phyloP scores from a whole-genome alignment of 352 stramenopile species.

The Phytophthora boehmeriae region DNA sequence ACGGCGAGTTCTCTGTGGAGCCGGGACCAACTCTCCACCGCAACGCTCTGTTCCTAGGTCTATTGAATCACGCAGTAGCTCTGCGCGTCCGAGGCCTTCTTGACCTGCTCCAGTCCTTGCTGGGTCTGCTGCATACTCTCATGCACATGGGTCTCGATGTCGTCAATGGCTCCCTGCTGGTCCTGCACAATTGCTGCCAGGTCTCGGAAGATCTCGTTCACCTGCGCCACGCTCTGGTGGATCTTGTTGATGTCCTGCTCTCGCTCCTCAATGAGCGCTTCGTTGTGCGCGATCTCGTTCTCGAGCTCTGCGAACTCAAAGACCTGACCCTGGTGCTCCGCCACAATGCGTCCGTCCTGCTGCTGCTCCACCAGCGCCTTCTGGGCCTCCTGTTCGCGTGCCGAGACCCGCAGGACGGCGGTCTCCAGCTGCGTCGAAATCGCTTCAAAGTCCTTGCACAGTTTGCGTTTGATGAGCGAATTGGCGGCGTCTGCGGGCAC shows the following conservation, averaged over 20 bases:
- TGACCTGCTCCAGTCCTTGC: conserved; percentile 81
- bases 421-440: conserved; percentile 80
- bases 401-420: conserved; percentile 65
- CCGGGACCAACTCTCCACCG: neutral
- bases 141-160: conserved; percentile 86
- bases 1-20: neutral
- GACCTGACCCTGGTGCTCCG: conserved; percentile 73
- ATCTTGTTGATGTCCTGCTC: conserved; percentile 89
- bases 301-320: conserved; percentile 83
- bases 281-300: conserved; percentile 88
- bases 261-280: conserved; percentile 89
- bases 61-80: conserved; percentile 75
- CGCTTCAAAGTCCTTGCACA: conserved; percentile 82
- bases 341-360: conserved; percentile 58
- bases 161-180: conserved; percentile 85
- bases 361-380: conserved; percentile 48
- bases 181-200: conserved; percentile 86
- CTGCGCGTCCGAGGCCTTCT: conserved; percentile 87
- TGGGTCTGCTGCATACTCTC: conserved; percentile 86
- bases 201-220: conserved; percentile 92
- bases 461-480: conserved; percentile 79
- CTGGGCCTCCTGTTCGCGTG: conserved; percentile 68
- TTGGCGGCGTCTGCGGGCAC: conserved; percentile 66
- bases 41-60: conserved; percentile 4
- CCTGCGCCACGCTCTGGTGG: conserved; percentile 89